Evolutionary conservation across 306 rosid genomes (phyloP).

Genomic region (Glycyrrhiza uralensis): DNA sequence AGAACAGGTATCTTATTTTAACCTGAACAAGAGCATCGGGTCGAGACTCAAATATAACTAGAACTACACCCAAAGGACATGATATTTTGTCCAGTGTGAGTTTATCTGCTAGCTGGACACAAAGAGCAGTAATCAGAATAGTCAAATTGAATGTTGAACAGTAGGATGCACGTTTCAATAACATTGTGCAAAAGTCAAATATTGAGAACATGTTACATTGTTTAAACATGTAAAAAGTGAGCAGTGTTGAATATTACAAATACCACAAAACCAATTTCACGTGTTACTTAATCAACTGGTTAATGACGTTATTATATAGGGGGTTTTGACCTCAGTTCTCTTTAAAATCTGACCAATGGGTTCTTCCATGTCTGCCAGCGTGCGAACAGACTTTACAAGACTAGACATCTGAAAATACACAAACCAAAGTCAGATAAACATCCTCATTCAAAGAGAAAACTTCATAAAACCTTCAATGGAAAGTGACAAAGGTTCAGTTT

Average conservation of each 20-base stretch:
- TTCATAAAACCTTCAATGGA: not conserved
- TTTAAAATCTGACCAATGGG: constrained; percentile 72
- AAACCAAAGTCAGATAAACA: constrained; percentile 12
- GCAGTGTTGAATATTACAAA: not conserved
- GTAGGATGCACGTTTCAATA: not conserved
- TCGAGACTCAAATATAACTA: constrained; percentile 87
- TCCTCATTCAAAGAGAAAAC: not conserved
- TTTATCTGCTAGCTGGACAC: constrained; percentile 75
- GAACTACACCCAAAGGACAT: constrained; percentile 85
- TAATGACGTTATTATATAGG: not conserved
- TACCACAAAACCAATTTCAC: not conserved
- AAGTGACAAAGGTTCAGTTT: not conserved
- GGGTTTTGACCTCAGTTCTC: constrained; percentile 69
- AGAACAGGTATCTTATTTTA: constrained; percentile 9
- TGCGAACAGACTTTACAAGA: constrained; percentile 75
- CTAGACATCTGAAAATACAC: constrained; percentile 53
- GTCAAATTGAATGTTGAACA: constrained; percentile 5
- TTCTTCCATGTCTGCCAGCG: constrained; percentile 79
- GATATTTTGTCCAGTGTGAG: constrained; percentile 69
- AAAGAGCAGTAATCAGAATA: constrained; percentile 33
- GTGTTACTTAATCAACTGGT: not conserved
- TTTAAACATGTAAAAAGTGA: not conserved
- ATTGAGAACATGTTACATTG: not conserved
- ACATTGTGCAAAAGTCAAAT: too few relatives aligned
- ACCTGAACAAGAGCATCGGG: constrained; percentile 99